Evolutionary conservation across 2,329 filamentous ascomycete species (phyloP), one percentile per base, ranked within the genome.

Genomic region (Ophiostoma quercus): DNA sequence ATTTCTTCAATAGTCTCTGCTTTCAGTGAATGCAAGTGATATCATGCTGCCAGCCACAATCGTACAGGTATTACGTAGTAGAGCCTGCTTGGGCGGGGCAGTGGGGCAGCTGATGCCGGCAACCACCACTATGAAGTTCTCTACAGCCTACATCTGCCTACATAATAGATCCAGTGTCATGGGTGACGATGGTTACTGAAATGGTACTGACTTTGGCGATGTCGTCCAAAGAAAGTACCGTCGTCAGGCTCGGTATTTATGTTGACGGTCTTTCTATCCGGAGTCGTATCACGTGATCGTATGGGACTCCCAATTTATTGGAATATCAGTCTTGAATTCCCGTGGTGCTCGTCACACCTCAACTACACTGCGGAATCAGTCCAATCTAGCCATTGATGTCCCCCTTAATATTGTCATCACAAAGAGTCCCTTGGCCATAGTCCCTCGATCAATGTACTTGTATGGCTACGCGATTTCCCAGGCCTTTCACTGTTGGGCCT

Each of bases 61-160:
- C 11, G 25, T 60, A 25, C 54, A 62, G 25, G 57, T 62, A 34
- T 62, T 32, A 29, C 57, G 57, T 62, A 62, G 43, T 37, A 65
- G 32, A 67, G 37, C 37, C 65, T 62, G 57, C 14, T 62, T 16
- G 57, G 57, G 70, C 62, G 68, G 70, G 60, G 70, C 57, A 7
- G 68, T 47, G 68, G 67, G 70, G 63, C 71, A 69, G 67, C 54
- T 69, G 71, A n/a, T 51, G 41, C 16, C 51, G 12, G 68, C 71
- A 68, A 68, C 51, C 70, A 70, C 25, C 25, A 62, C 25, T 32
- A 62, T 25, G 22, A 25, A 62, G 25, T 8, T 25, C 9, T 25
- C 8, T 22, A 57, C 3, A 25, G n/a, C n/a, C 51, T 51, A 6
- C 47, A 51, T 3, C 47, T 8, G 1, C 47, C n/a, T 62, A 22